Base-by-base conservation (phyloP, 129 eudicot genomes). In the Saussurea involucrata region DNA sequence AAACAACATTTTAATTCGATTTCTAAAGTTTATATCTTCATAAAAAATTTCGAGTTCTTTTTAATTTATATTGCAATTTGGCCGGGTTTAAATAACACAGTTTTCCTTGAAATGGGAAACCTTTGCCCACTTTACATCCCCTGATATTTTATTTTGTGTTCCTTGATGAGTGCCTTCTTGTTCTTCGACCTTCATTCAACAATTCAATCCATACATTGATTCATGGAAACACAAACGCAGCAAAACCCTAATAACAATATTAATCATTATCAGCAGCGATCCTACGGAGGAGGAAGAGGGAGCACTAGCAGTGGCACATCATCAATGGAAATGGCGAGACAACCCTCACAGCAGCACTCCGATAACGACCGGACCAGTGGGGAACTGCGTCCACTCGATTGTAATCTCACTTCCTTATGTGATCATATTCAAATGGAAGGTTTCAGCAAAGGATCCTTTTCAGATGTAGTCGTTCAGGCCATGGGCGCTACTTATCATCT, bases 351-450 rank as follows among this genome's bases (percentile, higher is more conserved):
- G 15, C 88, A 85, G 28, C 90, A 78, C 70, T 82, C 87, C 67
- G 88, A 84, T 34, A 84, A 78, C 70, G 87, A 81, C 36, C 80
- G 79, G 29, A 63, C 69, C 86, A 64, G 69, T 75, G 88, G 75
- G 1, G 98, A 86, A 77, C 82, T 87, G 58, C 88, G 89, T 21
- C 71, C 88, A 17, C 83, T 81, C 57, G 97, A 91, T 86, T 82
- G 95, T 34, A 95, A 95, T 71, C 88, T 95, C 58, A 83, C 85
- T 12, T 90, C 96, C 0, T 84, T 95, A 0, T 95, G 99, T 71
- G 97, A 90, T 69, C 99, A 95, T 84, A 84, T 95, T 21, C 97
- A 92, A 69, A 64, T 82, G 58, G 91, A 95, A 75, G 99, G 99
- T 0, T 95, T 95, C 33, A 87, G 75, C 17, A 83, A 87, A 63